These are phyloP conservation scores for Pelagomonas calceolata DNA, from an alignment of 108 stramenopile species.

Conservation along the genomic window DNA sequence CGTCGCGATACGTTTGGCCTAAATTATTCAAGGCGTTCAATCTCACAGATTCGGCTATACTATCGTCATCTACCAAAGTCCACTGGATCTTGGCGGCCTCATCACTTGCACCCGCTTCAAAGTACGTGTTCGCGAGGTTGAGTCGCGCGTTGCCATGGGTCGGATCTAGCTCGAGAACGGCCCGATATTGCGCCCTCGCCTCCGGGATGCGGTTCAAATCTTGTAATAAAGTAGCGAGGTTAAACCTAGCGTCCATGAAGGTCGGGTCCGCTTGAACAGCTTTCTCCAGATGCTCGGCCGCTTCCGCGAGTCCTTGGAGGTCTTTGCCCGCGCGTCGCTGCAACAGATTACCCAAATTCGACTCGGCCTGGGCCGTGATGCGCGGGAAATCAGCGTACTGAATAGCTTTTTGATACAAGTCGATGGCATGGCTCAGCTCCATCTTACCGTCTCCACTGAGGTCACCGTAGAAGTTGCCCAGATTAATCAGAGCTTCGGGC, in stretches of 20 bases:
- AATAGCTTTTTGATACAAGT: neutral
- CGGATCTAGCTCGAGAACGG: neutral
- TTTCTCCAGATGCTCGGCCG: neutral
- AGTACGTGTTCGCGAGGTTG: constrained; percentile 17
- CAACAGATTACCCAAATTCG: neutral
- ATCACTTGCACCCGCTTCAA: neutral
- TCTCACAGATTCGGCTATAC: neutral
- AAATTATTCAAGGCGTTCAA: constrained; percentile 13
- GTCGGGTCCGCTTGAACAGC: constrained; percentile 22
- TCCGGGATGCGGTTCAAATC: constrained; percentile 7
- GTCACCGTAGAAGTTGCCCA: neutral
- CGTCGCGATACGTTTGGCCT: constrained; percentile 10
- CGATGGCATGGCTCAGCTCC: neutral
- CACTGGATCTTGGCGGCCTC: neutral
- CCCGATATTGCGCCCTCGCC: neutral
- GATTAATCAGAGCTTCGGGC: neutral
- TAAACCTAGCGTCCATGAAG: constrained; percentile 20
- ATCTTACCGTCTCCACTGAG: neutral
- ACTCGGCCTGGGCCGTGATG: neutral
- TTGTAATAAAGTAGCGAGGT: constrained; percentile 17
- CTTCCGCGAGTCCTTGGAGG: neutral
- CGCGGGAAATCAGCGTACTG: neutral
- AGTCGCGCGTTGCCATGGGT: constrained; percentile 2
- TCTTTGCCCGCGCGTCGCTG: neutral
- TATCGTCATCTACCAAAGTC: neutral